Percentiles rank a stretch among this genome's conserved stretches.
Conservation (phyloP, 2,329 filamentous ascomycete genomes). For the Nakataea oryzae region DNA sequence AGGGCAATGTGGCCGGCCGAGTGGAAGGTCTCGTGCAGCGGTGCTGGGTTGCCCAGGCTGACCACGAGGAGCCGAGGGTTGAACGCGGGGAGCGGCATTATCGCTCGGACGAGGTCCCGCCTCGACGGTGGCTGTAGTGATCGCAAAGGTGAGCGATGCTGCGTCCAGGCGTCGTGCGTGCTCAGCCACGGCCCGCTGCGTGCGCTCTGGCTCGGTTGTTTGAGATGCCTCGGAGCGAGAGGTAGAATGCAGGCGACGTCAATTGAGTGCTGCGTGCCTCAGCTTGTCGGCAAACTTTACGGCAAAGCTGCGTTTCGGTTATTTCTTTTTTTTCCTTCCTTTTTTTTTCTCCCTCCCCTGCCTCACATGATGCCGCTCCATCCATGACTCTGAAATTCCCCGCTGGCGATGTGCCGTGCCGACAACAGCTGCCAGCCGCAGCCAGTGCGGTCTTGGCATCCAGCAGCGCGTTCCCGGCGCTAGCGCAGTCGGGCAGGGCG, state of each 20-base stretch:
- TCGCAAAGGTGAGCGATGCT: background rate
- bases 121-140: background rate
- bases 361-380: background rate
- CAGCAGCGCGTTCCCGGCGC: background rate
- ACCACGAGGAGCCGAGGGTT: constrained; percentile 61
- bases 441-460: background rate
- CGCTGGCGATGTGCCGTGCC: background rate
- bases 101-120: background rate
- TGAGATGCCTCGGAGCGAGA: background rate
- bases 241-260: background rate
- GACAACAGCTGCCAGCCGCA: background rate
- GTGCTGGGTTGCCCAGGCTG: constrained; percentile 75
- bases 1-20: constrained; percentile 78
- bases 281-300: background rate
- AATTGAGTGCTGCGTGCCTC: background rate
- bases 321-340: background rate
- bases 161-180: background rate
- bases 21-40: constrained; percentile 71
- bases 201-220: background rate
- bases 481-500: background rate
- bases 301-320: too few relatives aligned
- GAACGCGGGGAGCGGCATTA: constrained; percentile 6
- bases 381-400: background rate
- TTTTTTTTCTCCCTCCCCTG: background rate
- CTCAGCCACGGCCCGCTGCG: background rate